Evolutionary conservation across 768 basidiomycete genomes (phyloP).

Genomic region (Vararia minispora): DNA sequence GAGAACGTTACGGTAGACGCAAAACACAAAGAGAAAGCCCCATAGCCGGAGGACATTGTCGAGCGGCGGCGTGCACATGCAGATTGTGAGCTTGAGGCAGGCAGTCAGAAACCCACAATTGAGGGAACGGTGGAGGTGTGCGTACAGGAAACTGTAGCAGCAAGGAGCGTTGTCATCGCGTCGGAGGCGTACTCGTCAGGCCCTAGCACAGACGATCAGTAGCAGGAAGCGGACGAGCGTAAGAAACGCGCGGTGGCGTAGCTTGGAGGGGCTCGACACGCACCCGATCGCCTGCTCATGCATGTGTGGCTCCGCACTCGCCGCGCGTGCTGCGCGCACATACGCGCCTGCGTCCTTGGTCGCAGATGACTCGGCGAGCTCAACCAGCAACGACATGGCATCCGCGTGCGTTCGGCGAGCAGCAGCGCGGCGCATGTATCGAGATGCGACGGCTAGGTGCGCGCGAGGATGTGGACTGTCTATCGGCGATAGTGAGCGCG

Average conservation of each 20-base stretch:
- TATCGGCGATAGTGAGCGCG: constrained; percentile 18
- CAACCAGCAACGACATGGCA: constrained; percentile 36
- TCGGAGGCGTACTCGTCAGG: no score
- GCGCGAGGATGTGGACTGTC: constrained; percentile 48
- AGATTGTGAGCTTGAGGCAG: constrained; percentile 44
- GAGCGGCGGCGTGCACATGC: constrained; percentile 93
- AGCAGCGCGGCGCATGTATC: constrained; percentile 39
- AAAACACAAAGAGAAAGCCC: constrained; percentile 96
- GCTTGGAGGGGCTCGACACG: no score
- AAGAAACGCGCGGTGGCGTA: no score
- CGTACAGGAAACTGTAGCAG: constrained; percentile 1
- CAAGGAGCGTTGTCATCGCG: constrained; percentile 16
- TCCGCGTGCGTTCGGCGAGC: constrained; percentile 27
- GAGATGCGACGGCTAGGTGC: constrained; percentile 49
- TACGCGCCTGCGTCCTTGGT: constrained; percentile 46
- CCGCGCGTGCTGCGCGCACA: constrained; percentile 39
- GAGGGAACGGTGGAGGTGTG: constrained; percentile 1
- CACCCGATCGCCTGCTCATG: no score
- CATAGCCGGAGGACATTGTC: constrained; percentile 91
- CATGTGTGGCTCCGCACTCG: no score
- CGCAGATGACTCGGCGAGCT: constrained; percentile 37
- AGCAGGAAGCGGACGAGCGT: no score
- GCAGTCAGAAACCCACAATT: constrained; percentile 65
- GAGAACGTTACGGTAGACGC: constrained; percentile 90
- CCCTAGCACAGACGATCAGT: no score